Evolutionary conservation across 2,329 filamentous ascomycete genomes (phyloP), one percentile per base, ranked within the genome.

Genomic region (Pestalotiopsis sp.): DNA sequence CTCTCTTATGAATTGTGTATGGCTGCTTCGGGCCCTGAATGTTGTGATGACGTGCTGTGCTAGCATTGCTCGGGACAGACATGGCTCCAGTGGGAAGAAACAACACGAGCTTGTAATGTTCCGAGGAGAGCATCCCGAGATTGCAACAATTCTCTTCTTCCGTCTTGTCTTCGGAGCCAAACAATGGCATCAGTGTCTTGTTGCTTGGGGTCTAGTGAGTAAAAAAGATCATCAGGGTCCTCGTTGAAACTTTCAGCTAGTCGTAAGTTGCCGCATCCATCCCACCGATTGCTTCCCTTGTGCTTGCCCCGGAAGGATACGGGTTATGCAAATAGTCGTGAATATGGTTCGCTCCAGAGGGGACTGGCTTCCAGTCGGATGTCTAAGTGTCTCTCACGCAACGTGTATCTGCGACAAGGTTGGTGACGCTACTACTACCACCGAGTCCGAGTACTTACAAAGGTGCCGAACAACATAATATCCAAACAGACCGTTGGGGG

Each of bases 231-330:
- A 4, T 39, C 27, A 39, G 59, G 31, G 59, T 62, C 31, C 36
- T 62, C 59, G 59, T 62, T 17, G 59, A 38, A 62, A 62, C 59
- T 62, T 36, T 62, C 31, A 5, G 59, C 59, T 62, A 62, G 59
- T 62, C 59, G 57, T 17, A 59, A 59, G 57, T 36, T 27, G 57
- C 59, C 57, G 57, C 27, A 13, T 25, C 57, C 23, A 59, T 36
- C 57, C 57, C 14, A 36, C 25, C 25, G 11, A n/a, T 17, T 59
- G 57, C 27, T 27, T 59, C 23, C 23, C 31, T 36, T 36, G 31
- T 36, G 31, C 31, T 36, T 36, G 31, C 31, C 31, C 57, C 57
- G 57, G 57, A 36, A 59, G 23, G 27, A 36, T 59, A 59, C 57
- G 57, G 57, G 57, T 59, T 59, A n/a, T 59, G 11, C 27, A 27